phyloP scores from a whole-genome alignment of 257 asterid species.

The Perilla frutescens region DNA sequence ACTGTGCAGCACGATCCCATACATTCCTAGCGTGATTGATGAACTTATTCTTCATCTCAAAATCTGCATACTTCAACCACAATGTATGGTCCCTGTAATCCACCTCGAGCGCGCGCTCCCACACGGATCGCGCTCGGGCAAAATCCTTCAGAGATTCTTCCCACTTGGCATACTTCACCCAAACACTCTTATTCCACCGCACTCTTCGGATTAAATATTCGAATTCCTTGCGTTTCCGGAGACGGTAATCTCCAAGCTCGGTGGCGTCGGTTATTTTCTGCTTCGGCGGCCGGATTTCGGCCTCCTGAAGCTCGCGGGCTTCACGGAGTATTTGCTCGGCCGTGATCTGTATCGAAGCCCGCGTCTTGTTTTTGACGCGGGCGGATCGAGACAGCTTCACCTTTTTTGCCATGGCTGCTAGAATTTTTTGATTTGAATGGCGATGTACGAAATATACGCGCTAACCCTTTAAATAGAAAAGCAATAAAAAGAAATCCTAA shows the following conservation, averaged over 20 bases:
- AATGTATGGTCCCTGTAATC: constrained; percentile 80
- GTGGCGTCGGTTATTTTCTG: constrained; percentile 81
- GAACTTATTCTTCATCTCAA: constrained; percentile 91
- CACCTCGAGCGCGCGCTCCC: constrained; percentile 95
- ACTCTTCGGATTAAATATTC: constrained; percentile 79
- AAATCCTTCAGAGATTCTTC: constrained; percentile 88
- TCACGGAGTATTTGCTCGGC: constrained; percentile 95
- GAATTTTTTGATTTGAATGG: no score
- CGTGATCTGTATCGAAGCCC: constrained; percentile 81
- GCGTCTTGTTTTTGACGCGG: constrained; percentile 77
- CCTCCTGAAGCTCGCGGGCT: constrained; percentile 84
- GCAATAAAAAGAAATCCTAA: no score
- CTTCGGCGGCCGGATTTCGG: constrained; percentile 90
- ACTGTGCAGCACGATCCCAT: constrained; percentile 77
- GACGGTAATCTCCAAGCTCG: constrained; percentile 83
- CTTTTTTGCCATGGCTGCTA: constrained; percentile 41
- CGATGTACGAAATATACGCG: no score
- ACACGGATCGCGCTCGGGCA: constrained; percentile 79
- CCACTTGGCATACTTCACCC: constrained; percentile 97
- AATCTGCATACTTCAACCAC: constrained; percentile 90
- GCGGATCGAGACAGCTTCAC: constrained; percentile 28
- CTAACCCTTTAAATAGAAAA: no score
- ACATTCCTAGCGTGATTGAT: constrained; percentile 80
- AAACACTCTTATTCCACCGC: constrained; percentile 87
- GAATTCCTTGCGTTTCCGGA: constrained; percentile 80